phyloP scores from a whole-genome alignment of 73 alveolate species.

The Paramecium biaurelia region DNA sequence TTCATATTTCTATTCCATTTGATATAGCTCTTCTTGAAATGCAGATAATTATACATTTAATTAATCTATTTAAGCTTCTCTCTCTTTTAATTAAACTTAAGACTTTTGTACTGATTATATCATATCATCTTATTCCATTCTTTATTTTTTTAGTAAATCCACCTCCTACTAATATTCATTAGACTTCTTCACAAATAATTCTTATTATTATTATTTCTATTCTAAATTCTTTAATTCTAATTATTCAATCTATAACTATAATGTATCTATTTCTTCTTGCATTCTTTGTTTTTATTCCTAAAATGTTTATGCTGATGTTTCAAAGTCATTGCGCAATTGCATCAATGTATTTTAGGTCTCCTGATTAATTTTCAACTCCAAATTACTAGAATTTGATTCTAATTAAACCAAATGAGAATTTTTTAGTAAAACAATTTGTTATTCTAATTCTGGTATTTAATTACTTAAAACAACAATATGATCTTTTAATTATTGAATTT shows the following conservation, averaged over 20 bases:
- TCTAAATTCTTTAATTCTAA: background rate
- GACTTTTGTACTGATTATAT: background rate
- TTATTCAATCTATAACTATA: background rate
- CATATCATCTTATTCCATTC: background rate
- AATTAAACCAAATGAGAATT: background rate
- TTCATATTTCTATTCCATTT: constrained; percentile 1
- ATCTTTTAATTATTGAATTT: background rate
- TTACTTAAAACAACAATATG: background rate
- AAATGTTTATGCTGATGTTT: background rate
- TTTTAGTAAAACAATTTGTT: background rate
- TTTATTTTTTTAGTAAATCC: background rate
- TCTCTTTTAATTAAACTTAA: background rate
- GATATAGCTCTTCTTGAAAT: background rate
- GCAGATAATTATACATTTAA: background rate
- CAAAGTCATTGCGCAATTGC: background rate
- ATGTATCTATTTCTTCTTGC: background rate
- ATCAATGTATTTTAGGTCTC: background rate
- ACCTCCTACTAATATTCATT: background rate
- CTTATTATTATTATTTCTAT: background rate
- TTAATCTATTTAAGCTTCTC: background rate
- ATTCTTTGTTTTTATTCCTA: background rate
- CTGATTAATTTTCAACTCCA: background rate
- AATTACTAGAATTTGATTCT: background rate
- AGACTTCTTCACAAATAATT: background rate
- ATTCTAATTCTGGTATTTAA: background rate